Evolutionary conservation across 352 stramenopile species (phyloP).

Genomic region (Paralagenidium karlingii): DNA sequence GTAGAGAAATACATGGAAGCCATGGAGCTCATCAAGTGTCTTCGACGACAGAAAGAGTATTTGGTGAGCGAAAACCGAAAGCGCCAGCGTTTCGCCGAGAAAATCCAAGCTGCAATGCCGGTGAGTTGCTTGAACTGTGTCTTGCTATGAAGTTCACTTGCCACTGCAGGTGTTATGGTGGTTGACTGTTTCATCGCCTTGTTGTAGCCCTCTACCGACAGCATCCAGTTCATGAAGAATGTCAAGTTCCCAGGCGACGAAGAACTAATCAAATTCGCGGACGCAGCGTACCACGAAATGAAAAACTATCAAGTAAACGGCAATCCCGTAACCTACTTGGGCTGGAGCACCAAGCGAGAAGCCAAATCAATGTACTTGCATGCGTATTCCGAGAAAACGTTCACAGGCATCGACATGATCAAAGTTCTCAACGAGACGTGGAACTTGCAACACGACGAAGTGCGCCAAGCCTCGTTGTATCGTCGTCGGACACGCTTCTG

Average conservation of each 20-base stretch:
- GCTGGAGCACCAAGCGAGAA: slow-evolving; percentile 70
- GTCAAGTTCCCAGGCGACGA: slow-evolving; percentile 70
- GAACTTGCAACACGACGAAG: slow-evolving; percentile 60
- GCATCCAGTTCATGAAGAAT: slow-evolving; percentile 83
- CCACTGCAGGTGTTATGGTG: not conserved
- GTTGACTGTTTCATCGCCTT: not conserved
- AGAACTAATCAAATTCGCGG: slow-evolving; percentile 64
- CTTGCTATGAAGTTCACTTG: not conserved
- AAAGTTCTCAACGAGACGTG: slow-evolving; percentile 72
- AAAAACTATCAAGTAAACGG: slow-evolving; percentile 69
- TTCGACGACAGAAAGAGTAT: slow-evolving; percentile 77
- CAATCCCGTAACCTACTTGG: slow-evolving; percentile 33
- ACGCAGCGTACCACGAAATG: slow-evolving; percentile 71
- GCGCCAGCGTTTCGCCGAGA: slow-evolving; percentile 73
- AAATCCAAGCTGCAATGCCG: slow-evolving; percentile 77
- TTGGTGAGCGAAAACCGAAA: slow-evolving; percentile 79
- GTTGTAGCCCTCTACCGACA: slow-evolving; percentile 58
- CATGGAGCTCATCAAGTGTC: slow-evolving; percentile 80
- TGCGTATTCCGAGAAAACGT: slow-evolving; percentile 59
- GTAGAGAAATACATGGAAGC: slow-evolving; percentile 83
- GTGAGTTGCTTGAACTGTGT: slow-evolving; percentile 12
- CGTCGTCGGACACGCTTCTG: slow-evolving; percentile 73
- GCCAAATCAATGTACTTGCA: slow-evolving; percentile 83
- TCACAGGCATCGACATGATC: slow-evolving; percentile 41
- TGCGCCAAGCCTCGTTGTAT: slow-evolving; percentile 54